These are phyloP conservation scores for Paecilomyces sp. DNA, from an alignment of 2,329 filamentous ascomycete species.

Conservation along the genomic window DNA sequence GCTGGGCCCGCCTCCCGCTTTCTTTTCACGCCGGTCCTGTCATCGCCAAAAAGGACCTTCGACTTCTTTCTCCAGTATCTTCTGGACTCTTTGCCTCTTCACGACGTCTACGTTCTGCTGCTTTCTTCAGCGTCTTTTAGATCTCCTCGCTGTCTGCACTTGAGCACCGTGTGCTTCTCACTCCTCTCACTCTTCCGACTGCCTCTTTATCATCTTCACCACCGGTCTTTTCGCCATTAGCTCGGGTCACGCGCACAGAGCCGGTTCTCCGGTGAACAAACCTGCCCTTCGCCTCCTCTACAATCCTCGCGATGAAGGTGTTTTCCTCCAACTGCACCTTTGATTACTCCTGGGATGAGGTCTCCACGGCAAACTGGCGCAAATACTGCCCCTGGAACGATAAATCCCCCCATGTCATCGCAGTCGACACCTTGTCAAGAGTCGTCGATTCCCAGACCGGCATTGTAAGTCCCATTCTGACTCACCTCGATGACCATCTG, in stretches of 20 bases:
- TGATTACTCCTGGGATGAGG: conserved; percentile 98
- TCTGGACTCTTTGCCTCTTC: neutral
- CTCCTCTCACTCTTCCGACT: neutral
- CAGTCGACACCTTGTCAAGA: conserved; percentile 85
- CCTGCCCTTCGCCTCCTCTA: neutral
- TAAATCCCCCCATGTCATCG: conserved; percentile 92
- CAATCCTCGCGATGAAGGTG: conserved; percentile 68
- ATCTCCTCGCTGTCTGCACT: neutral
- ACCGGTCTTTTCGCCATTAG: neutral
- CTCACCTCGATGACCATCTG: neutral
- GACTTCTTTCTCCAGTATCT: neutral
- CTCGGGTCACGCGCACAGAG: neutral
- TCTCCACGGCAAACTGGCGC: conserved; percentile 94
- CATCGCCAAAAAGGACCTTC: neutral
- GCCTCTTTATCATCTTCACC: neutral
- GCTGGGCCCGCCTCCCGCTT: neutral
- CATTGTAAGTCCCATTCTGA: conserved; percentile 48
- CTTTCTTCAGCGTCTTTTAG: neutral
- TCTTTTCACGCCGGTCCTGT: neutral
- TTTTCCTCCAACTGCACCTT: conserved; percentile 87
- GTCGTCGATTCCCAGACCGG: conserved; percentile 56
- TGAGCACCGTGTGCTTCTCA: neutral
- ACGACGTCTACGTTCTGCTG: neutral
- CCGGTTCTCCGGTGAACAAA: neutral
- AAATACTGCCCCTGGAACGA: conserved; percentile 99